These are phyloP conservation scores for Colletotrichum graminicola DNA, from an alignment of 2,329 filamentous ascomycete genomes.

Conservation along the genomic window DNA sequence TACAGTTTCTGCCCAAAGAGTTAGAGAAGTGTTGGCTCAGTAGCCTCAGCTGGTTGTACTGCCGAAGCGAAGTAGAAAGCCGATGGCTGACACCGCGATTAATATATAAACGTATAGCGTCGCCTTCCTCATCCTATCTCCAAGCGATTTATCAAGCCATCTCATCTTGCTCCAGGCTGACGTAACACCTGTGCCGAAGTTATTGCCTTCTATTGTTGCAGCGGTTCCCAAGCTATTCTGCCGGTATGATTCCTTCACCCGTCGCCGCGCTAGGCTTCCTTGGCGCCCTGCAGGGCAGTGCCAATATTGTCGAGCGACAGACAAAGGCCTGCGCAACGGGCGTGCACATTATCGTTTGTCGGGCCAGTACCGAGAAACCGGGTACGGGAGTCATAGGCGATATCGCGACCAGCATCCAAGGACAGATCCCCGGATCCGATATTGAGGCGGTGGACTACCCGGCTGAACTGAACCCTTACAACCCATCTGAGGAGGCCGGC, in stretches of 20 bases:
- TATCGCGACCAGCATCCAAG: conserved; percentile 50
- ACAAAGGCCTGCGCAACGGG: conserved; percentile 49
- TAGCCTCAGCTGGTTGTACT: background rate
- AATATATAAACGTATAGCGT: conserved; percentile 31
- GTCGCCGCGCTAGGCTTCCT: conserved; percentile 31
- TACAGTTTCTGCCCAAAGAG: conserved; percentile 18
- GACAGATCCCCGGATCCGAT: conserved; percentile 50
- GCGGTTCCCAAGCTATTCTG: background rate
- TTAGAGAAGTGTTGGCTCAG: background rate
- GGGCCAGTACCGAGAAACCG: conserved; percentile 52
- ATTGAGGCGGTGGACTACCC: conserved; percentile 55
- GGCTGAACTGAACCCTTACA: conserved; percentile 49
- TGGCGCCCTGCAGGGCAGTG: conserved; percentile 21
- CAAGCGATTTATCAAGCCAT: too few relatives aligned
- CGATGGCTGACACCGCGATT: conserved; percentile 36
- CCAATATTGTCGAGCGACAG: conserved; percentile 15
- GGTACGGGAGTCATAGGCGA: conserved; percentile 52
- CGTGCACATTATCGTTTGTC: conserved; percentile 56
- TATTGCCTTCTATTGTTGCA: background rate
- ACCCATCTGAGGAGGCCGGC: conserved; percentile 52
- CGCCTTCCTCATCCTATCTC: conserved; percentile 23
- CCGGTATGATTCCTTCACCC: conserved; percentile 33
- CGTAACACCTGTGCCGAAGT: background rate
- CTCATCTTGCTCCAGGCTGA: background rate
- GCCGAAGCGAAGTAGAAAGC: background rate